Evolutionary conservation across 306 rosid genomes (phyloP).

Genomic region (Corylus heterophylla): DNA sequence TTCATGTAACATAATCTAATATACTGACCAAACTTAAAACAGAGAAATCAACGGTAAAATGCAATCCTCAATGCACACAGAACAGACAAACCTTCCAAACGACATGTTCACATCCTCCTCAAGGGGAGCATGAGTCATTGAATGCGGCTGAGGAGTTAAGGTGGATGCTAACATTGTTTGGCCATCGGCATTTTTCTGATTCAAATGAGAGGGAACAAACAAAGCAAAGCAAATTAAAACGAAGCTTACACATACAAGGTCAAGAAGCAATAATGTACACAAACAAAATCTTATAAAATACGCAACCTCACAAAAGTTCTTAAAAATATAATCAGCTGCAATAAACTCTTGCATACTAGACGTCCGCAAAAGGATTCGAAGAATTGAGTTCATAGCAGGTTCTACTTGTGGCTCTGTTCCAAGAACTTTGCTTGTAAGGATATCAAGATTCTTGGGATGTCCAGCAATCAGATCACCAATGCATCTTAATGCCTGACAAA

Average conservation of each 20-base stretch:
- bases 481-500: conserved; percentile 72
- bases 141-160: conserved; percentile 84
- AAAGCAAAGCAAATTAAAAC: conserved; percentile 1
- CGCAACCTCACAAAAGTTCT: conserved; percentile 87
- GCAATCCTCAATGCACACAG: conserved; percentile 21
- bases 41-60: conserved; percentile 3
- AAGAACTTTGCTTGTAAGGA: conserved; percentile 74
- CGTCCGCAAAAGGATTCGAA: conserved; percentile 79
- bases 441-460: conserved; percentile 74
- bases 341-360: conserved; percentile 81
- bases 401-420: conserved; percentile 83
- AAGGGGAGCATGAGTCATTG: conserved; percentile 59
- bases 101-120: conserved; percentile 94
- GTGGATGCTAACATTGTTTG: conserved; percentile 91
- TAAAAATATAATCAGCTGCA: conserved; percentile 87
- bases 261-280: conserved; percentile 18
- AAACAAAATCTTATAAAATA: conserved; percentile 11
- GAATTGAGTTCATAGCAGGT: conserved; percentile 83
- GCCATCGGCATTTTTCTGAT: conserved; percentile 81
- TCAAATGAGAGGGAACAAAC: conserved; percentile 28
- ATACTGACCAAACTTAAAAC: background rate
- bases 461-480: conserved; percentile 80
- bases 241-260: conserved; percentile 5
- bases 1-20: conserved; percentile 12
- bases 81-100: conserved; percentile 82